Percentiles rank a stretch among this genome's conserved stretches.
Evolutionary conservation across 257 asterid genomes (phyloP).

Genomic region (Nicotiana otophora): DNA sequence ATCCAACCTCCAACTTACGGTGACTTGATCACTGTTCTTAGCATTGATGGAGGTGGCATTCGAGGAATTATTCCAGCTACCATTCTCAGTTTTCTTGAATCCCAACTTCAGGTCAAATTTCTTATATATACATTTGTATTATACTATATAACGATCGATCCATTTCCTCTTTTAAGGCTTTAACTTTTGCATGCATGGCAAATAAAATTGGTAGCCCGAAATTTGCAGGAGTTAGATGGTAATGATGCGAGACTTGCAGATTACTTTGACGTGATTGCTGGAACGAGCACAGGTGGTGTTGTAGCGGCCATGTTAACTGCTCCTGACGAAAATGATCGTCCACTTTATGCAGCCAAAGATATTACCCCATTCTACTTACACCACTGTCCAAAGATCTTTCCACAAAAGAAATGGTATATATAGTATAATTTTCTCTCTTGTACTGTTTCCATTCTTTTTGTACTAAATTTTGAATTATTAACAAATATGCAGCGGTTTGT

Average conservation of each 20-base stretch:
- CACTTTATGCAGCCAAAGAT: constrained; percentile 48
- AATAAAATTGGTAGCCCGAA: background rate
- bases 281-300: constrained; percentile 68
- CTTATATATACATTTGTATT: background rate
- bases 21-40: constrained; percentile 34
- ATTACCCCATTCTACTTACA: constrained; percentile 41
- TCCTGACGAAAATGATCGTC: constrained; percentile 41
- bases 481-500: constrained; percentile 22
- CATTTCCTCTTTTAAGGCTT: too few species aligned
- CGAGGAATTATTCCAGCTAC: constrained; percentile 49
- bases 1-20: constrained; percentile 39
- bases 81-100: constrained; percentile 38
- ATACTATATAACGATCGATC: too few species aligned
- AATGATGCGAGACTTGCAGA: constrained; percentile 52
- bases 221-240: constrained; percentile 43
- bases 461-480: background rate
- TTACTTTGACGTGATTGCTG: constrained; percentile 60
- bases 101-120: constrained; percentile 37
- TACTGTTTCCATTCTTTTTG: background rate
- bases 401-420: constrained; percentile 12
- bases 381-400: constrained; percentile 37
- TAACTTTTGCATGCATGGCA: background rate
- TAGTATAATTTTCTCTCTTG: background rate
- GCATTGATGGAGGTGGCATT: constrained; percentile 59
- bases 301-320: constrained; percentile 55